These are phyloP conservation scores for Vanrija humicola DNA, from an alignment of 1,284 basidiomycete genomes.

Conservation along the genomic window DNA sequence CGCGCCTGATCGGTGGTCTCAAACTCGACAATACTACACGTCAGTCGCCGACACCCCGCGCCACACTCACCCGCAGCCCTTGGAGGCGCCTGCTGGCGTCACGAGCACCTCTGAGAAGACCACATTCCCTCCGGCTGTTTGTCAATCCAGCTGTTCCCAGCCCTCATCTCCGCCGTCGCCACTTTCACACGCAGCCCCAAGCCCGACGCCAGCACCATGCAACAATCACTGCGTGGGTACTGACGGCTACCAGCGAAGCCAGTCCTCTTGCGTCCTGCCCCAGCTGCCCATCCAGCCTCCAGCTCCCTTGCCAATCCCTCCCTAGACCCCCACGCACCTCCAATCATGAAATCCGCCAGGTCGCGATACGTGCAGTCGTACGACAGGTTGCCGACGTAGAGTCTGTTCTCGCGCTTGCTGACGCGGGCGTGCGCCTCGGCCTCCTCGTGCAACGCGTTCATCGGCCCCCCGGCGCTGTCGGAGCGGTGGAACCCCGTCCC, in stretches of 20 bases:
- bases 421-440: conserved; percentile 83
- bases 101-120: conserved; percentile 97
- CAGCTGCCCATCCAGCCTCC: conserved; percentile 5
- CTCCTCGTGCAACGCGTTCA: conserved; percentile 84
- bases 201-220: no score
- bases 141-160: not conserved
- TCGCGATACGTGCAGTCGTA: conserved; percentile 97
- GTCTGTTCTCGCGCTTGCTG: conserved; percentile 94
- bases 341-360: conserved; percentile 96
- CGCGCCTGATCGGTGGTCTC: conserved; percentile 77
- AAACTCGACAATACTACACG: conserved; percentile 82
- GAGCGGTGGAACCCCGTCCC: conserved; percentile 1
- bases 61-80: conserved; percentile 87
- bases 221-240: no score
- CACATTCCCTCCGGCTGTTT: conserved; percentile 80
- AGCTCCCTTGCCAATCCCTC: not conserved
- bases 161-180: not conserved
- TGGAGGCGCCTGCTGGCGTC: conserved; percentile 92
- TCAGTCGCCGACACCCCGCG: not conserved
- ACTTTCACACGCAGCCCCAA: not conserved
- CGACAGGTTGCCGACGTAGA: conserved; percentile 96
- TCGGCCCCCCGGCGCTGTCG: conserved; percentile 67
- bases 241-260: not conserved
- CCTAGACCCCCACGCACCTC: conserved; percentile 80
- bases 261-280: not conserved